A percentile compares a stretch with the other conserved stretches of the same genome.
phyloP scores from a whole-genome alignment of 148 eudicot species.

The Rhododendron mucronatum region DNA sequence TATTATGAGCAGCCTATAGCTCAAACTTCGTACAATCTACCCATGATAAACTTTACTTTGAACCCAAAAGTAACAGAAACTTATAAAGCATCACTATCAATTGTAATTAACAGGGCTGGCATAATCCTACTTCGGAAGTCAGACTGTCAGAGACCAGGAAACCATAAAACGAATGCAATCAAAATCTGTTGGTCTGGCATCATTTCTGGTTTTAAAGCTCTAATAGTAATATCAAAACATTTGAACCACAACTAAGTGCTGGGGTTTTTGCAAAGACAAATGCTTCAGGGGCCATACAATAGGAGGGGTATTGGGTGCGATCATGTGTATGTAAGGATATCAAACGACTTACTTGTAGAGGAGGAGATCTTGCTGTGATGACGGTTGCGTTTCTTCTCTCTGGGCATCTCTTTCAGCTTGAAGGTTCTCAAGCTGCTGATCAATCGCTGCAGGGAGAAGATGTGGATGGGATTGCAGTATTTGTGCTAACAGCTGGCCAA shows the following conservation, averaged over 20 bases:
- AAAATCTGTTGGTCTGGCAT: not conserved
- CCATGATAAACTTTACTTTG: not conserved
- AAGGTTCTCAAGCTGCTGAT: conserved; percentile 90
- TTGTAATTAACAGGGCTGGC: not conserved
- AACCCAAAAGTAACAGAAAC: not conserved
- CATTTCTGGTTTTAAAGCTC: conserved; percentile 3
- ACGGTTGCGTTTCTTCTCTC: conserved; percentile 40
- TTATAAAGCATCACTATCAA: not conserved
- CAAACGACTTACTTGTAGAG: conserved; percentile 55
- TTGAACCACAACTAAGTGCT: not conserved
- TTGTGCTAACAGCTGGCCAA: conserved; percentile 76
- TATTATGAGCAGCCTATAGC: not conserved
- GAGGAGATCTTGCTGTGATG: conserved; percentile 51
- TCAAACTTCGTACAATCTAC: not conserved
- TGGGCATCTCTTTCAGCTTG: conserved; percentile 62
- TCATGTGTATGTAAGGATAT: not conserved
- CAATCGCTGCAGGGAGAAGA: conserved; percentile 80
- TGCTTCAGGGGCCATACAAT: not conserved
- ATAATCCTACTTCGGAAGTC: not conserved
- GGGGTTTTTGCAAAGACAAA: not conserved
- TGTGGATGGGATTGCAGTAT: conserved; percentile 87
- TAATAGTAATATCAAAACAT: not conserved
- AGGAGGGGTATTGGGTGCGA: not conserved
- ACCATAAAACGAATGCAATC: not conserved
- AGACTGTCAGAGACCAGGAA: not conserved